These are phyloP conservation scores for Gracilariopsis chorda DNA, from an alignment of 23 red algal genomes.

Conservation along the genomic window DNA sequence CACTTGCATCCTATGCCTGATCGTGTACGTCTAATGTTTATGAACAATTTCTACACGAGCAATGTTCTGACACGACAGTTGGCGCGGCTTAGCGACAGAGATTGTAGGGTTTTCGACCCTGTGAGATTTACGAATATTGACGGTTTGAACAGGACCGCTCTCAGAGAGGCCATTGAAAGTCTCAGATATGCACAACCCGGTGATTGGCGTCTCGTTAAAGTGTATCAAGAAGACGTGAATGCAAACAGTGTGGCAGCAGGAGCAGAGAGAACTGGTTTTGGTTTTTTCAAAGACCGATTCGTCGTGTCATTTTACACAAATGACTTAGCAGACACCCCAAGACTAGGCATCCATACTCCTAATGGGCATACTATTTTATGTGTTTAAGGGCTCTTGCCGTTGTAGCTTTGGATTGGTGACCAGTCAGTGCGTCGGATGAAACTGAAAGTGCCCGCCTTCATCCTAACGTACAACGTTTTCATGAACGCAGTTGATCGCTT, in stretches of 20 bases:
- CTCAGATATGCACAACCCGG: neutral
- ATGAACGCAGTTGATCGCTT: slow-evolving; percentile 12
- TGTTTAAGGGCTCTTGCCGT: neutral
- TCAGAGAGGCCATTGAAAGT: neutral
- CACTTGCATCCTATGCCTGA: neutral
- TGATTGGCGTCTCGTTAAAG: neutral
- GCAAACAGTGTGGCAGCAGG: neutral
- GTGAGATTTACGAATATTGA: neutral
- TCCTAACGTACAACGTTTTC: neutral
- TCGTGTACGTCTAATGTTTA: neutral
- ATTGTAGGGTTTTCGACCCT: neutral
- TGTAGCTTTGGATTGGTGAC: neutral
- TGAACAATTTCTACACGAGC: neutral
- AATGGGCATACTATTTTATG: neutral
- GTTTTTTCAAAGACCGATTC: neutral
- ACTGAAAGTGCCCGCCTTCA: neutral
- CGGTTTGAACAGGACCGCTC: neutral
- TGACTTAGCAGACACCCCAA: neutral
- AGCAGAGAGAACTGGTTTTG: neutral
- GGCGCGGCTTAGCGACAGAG: neutral
- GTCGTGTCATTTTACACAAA: neutral
- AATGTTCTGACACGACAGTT: neutral
- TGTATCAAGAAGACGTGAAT: neutral
- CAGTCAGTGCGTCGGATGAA: neutral
- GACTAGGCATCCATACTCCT: neutral